Base-by-base conservation (phyloP, 2,329 filamentous ascomycete genomes). In the Thermoascus crustaceus region DNA sequence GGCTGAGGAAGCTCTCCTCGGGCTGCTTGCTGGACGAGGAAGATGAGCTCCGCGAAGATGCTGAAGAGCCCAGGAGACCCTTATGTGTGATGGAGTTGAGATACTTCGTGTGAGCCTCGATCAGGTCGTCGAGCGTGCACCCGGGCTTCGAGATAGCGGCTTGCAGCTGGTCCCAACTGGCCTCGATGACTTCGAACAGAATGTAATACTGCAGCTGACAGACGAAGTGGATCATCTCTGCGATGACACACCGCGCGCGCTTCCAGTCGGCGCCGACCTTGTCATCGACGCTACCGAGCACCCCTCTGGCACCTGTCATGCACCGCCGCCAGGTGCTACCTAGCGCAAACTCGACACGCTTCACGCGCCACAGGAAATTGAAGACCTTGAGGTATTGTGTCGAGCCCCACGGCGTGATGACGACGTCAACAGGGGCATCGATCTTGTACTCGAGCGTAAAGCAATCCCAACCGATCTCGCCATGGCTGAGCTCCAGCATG, bases 401-500 rank as follows among this genome's bases (percentile, higher is more conserved):
- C 46, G 85, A 89, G 30, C 87, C 88, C 77, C 88, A 95, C 26
- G 93, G 86, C 0, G 89, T 96, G 24, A 98, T 87, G 31, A 98
- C 88, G 18, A 98, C 91, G 56, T 98, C 91, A 16, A 95, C 85
- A 0, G 91, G 91, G 2, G 89, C 84, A 57, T 94, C 88, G 48
- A 98, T 91, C 59, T 96, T 95, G 66, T 98, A 98, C 58, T 98
- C 93, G 6, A 98, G 76, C 0, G 91, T 98, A 63, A 98, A 98
- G 55, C 93, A 94, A 55, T 98, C 91, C 91, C 91, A 98, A 32
- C 91, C 91, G 35, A 95, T 96, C 52, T 98, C 91, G 34, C 91
- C 91, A 50, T 95, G 88, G 6, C 84, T 93, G 4, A 96, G 74
- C 63, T 96, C 89, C 25, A 98, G 73, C 89, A 98, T 96, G 42